Evolutionary conservation across 2,329 filamentous ascomycete species (phyloP), one percentile per base, ranked within the genome.

Genomic region (Trichoderma hamatum): DNA sequence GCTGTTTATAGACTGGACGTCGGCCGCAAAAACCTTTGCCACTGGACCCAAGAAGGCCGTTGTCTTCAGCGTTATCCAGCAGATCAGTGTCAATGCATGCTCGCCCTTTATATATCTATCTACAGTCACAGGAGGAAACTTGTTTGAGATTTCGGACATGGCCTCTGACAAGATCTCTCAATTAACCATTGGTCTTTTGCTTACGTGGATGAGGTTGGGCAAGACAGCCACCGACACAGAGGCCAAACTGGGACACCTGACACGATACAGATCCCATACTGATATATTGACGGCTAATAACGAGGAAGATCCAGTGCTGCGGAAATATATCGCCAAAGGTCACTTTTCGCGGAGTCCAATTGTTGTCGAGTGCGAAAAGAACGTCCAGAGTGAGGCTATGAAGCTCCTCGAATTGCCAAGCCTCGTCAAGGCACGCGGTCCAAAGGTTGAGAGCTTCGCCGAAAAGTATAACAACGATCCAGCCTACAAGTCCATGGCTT

Each of bases 1-100:
- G 1, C 66, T 73, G 3, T 85, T 85, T 61, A 70, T 74, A 2
- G 84, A 85, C 73, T 86, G 83, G 84, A 76, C 80, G 0, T 77
- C 77, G 0, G 80, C 77, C 1, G 76, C 78, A 26, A 76, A 74
- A 4, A 76, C 76, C 0, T 72, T 86, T 7, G 55, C 69, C 7
- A 78, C 59, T 0, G 74, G 74, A 2, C 71, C 70, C 43, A 83
- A 81, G 73, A 78, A 77, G 67, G 82, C 80, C 0, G 80, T 82
- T 55, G 80, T 85, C 6, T 84, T 84, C 72, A 77, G 77, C 60
- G 75, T 85, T 30, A 73, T 84, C 6, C 72, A 78, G n/a, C 54
- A 72, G 13, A 36, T 46, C 43, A 56, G 64, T 11, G 30, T 67
- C 1, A 70, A 74, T 19, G 72, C 73, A 5, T 73, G 76, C 3